Evolutionary conservation across 768 basidiomycete species (phyloP).

Genomic region (Hypsizygus marmoreus): DNA sequence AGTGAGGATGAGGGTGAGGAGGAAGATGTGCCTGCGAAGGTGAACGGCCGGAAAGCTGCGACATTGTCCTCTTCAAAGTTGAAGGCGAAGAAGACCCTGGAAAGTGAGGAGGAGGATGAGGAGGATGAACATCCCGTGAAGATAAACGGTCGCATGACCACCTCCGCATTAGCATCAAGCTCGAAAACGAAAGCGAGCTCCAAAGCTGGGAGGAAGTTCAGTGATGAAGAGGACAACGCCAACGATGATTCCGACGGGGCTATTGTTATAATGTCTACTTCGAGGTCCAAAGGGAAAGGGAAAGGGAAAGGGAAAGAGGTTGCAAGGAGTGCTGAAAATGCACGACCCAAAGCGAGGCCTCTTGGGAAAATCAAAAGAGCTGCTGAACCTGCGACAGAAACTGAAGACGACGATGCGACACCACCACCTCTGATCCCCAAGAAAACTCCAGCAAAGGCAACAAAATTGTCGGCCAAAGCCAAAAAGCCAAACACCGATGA

Average conservation of each 20-base stretch:
- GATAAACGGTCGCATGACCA: constrained; percentile 1
- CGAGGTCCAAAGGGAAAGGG: constrained; percentile 15
- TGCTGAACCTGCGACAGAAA: constrained; percentile 2
- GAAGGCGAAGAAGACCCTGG: neutral
- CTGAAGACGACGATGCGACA: constrained; percentile 10
- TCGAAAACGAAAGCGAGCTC: constrained; percentile 14
- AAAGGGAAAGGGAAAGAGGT: constrained; percentile 14
- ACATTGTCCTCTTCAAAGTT: no score
- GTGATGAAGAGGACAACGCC: constrained; percentile 15
- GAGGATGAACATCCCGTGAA: constrained; percentile 9
- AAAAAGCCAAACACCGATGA: constrained; percentile 1
- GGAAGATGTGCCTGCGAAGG: no score
- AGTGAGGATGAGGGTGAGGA: no score
- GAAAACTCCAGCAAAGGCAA: neutral
- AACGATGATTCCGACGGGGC: constrained; percentile 16
- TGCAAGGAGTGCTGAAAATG: no score
- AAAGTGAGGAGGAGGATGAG: neutral
- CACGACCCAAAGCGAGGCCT: constrained; percentile 10
- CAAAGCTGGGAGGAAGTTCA: neutral
- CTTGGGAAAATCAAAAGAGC: constrained; percentile 8
- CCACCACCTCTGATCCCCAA: neutral
- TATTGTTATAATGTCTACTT: constrained; percentile 9
- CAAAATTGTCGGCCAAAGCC: constrained; percentile 1
- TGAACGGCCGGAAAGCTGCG: no score
- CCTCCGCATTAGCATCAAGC: constrained; percentile 2